A percentile compares a stretch with the other conserved stretches of the same genome.
These are phyloP conservation scores for Teunomyces atbi DNA, from an alignment of 805 yeast genomes.

Conservation along the genomic window DNA sequence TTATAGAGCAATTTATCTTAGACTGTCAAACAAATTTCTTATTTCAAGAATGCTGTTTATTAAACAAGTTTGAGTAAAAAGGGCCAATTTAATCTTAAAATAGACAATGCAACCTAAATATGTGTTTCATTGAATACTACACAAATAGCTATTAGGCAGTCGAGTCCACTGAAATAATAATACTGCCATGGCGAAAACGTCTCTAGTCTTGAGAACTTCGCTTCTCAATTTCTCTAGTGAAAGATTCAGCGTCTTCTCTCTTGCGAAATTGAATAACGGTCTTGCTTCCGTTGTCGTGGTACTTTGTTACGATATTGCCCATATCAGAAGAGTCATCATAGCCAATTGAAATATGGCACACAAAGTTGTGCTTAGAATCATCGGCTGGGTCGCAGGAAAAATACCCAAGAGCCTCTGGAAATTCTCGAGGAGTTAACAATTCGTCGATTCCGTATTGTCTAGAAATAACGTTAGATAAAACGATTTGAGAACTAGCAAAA, in stretches of 20 bases:
- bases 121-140: too few relatives aligned
- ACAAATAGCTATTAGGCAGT: too few relatives aligned
- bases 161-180: too few relatives aligned
- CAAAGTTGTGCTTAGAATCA: not conserved
- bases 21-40: too few relatives aligned
- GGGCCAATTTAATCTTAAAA: too few relatives aligned
- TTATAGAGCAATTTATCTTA: too few relatives aligned
- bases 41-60: too few relatives aligned
- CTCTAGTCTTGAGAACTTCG: not conserved
- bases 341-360: not conserved
- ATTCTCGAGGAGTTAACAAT: not conserved
- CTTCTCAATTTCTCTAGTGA: not conserved
- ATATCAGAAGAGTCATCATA: not conserved
- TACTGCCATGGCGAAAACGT: too few relatives aligned
- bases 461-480: not conserved
- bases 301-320: not conserved
- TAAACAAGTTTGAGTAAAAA: too few relatives aligned
- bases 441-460: not conserved
- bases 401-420: not conserved
- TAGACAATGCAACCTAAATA: too few relatives aligned
- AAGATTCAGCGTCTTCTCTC: not conserved
- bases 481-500: not conserved
- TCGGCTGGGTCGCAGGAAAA: not conserved
- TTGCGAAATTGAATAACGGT: not conserved
- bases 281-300: not conserved